Base-by-base conservation (phyloP, 2,329 filamentous ascomycete species). In the Trichophyton equinum region DNA sequence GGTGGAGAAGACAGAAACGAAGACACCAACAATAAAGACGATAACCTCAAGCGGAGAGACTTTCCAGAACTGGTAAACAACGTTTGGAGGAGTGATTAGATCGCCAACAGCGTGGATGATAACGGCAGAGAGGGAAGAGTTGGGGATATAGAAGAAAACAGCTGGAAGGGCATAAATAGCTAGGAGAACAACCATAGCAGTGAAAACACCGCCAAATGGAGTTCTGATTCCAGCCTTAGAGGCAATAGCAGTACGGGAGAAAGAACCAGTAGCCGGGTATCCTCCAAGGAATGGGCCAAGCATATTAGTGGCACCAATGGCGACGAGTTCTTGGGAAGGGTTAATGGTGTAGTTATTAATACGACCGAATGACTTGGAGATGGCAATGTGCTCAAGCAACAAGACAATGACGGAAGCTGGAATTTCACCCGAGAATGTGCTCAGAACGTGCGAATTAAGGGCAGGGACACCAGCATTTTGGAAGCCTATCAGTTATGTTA, bases 31-130 rank as follows among this genome's bases (percentile, higher is more conserved):
- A 68, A 97, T 92, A 80, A 96, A 99, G 71, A 97, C 91, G 57
- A 94, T 68, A 0, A 95, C 88, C 71, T 99, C 94, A 1, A 96
- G 71, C 0, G 94, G 94, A 0, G 90, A 94, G 4, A 96, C 89
- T 47, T 85, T 83, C 92, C 92, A 99, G 77, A 97, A 99, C 68
- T 94, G 88, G 73, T 96, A 96, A 11, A 97, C 82, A 0, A 88
- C 91, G 71, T 95, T 91, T 3, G 92, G 92, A 0, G 90, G 85
- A 0, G 91, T 95, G 71, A 97, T 89, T 60, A 99, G 77, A 71
- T 97, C 92, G 62, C 89, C 88, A 1, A 97, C 92, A 2, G 94
- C 94, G 72, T 97, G 92, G 64, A 97, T 96, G 66, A 97, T 96
- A 69, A 97, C 89, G 27, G 85, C 94, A 0, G 91, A 81, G 1